Conservation (phyloP, 2,329 filamentous ascomycete genomes). For the Fusarium circinatum region DNA sequence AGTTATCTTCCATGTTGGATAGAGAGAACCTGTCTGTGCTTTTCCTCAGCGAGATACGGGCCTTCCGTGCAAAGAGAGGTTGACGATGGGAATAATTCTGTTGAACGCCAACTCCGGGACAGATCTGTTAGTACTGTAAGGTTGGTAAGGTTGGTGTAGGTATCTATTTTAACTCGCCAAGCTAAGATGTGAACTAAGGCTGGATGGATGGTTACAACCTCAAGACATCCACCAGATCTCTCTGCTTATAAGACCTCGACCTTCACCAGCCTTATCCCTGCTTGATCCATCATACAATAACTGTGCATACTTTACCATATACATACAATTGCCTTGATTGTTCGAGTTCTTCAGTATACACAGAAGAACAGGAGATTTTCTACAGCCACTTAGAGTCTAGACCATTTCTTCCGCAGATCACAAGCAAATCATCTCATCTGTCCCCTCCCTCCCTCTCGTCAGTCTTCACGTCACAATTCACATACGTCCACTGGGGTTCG, state of each 20-base stretch:
- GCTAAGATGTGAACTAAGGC: conserved; percentile 14
- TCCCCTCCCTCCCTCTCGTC: conserved; percentile 3
- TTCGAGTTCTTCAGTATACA: neutral
- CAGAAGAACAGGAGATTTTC: neutral
- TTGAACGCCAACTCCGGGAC: conserved; percentile 21
- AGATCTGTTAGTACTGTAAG: conserved; percentile 5
- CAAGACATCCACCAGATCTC: neutral
- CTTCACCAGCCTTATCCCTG: conserved; percentile 7
- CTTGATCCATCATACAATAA: neutral
- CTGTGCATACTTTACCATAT: neutral
- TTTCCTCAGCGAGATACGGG: conserved; percentile 10
- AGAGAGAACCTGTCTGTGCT: neutral
- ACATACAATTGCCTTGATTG: neutral
- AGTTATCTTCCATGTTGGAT: conserved; percentile 16
- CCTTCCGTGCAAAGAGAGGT: conserved; percentile 6
- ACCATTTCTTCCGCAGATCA: conserved; percentile 19
- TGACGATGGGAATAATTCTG: conserved; percentile 6
- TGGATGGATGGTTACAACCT: conserved; percentile 27
- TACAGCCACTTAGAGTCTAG: conserved; percentile 36
- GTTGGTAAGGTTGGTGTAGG: neutral
- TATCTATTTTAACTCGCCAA: conserved; percentile 36
- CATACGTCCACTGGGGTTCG: conserved; percentile 4
- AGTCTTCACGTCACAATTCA: neutral
- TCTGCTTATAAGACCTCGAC: conserved; percentile 21
- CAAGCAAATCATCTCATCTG: conserved; percentile 5